A percentile compares a stretch with the other conserved stretches of the same genome.
These are phyloP conservation scores for Sarcodon aspratus DNA, from an alignment of 768 basidiomycete genomes.

Conservation along the genomic window DNA sequence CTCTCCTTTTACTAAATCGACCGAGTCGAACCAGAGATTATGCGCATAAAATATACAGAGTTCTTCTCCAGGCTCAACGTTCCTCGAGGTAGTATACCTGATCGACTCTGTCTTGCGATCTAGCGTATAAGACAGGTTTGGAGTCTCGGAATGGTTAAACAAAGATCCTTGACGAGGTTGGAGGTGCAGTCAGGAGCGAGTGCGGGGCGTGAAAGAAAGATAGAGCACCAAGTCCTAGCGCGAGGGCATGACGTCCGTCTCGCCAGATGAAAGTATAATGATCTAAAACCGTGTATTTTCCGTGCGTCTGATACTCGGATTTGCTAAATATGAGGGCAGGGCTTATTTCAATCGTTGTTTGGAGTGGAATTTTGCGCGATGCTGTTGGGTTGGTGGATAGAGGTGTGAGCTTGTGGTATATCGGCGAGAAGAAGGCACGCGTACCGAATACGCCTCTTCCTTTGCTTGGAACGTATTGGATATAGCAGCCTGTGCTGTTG, in stretches of 20 bases:
- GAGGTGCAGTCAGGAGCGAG: not conserved
- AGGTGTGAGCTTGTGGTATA: not conserved
- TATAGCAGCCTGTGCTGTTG: conserved; percentile 37
- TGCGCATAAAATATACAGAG: conserved; percentile 72
- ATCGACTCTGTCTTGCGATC: conserved; percentile 48
- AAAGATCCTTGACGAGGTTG: conserved; percentile 48
- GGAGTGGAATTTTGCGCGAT: conserved; percentile 37
- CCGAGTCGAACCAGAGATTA: conserved; percentile 50
- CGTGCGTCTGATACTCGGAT: conserved; percentile 59
- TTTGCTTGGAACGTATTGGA: conserved; percentile 32
- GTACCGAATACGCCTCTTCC: conserved; percentile 59
- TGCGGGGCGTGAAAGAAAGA: not conserved
- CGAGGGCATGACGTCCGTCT: conserved; percentile 66
- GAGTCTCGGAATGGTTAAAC: conserved; percentile 65
- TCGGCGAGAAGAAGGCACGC: not conserved
- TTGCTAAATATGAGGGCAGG: conserved; percentile 71
- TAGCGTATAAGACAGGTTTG: conserved; percentile 59
- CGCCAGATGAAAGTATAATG: conserved; percentile 72
- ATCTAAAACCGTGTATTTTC: conserved; percentile 53
- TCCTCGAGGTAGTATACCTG: conserved; percentile 42
- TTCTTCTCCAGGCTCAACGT: conserved; percentile 53
- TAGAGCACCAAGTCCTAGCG: conserved; percentile 59
- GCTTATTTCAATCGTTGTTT: conserved; percentile 70
- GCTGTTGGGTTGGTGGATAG: conserved; percentile 21
- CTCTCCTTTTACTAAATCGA: conserved; percentile 9